Percentiles rank a stretch among this genome's conserved stretches.
Evolutionary conservation across 345 rosid species (phyloP).

Genomic region (Aethionema arabicum): DNA sequence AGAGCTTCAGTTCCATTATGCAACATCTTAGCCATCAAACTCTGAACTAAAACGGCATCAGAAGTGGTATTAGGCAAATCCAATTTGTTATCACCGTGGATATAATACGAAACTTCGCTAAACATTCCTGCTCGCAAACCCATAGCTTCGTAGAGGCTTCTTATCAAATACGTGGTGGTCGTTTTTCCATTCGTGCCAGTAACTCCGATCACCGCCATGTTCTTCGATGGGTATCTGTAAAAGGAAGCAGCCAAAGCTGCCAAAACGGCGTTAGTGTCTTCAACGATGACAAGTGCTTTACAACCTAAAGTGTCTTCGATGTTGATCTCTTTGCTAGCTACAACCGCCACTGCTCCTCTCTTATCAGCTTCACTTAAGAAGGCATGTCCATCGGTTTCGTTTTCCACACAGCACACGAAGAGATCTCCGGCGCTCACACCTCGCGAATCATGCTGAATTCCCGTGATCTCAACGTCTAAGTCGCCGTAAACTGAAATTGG

Average conservation of each 20-base stretch:
- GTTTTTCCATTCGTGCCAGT: conserved; percentile 85
- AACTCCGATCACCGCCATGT: conserved; percentile 82
- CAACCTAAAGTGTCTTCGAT: conserved; percentile 90
- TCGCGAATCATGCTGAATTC: conserved; percentile 88
- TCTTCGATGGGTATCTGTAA: conserved; percentile 67
- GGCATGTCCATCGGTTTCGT: conserved; percentile 62
- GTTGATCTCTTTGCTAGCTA: conserved; percentile 86
- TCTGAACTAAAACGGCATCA: conserved; percentile 84
- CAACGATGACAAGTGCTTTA: conserved; percentile 87
- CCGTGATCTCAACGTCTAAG: conserved; percentile 79
- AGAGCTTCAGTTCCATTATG: conserved; percentile 88
- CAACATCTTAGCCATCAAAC: conserved; percentile 94
- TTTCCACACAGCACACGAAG: conserved; percentile 81
- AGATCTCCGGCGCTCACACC: conserved; percentile 84
- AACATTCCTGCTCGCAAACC: conserved; percentile 91
- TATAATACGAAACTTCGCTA: conserved; percentile 64
- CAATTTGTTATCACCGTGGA: conserved; percentile 69
- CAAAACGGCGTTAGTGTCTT: conserved; percentile 76
- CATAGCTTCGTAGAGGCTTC: conserved; percentile 88
- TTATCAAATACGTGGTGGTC: conserved; percentile 67
- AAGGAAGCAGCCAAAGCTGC: conserved; percentile 84
- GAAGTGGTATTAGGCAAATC: conserved; percentile 54
- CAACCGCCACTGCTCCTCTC: conserved; percentile 96
- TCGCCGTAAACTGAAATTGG: conserved; percentile 85
- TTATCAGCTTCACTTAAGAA: conserved; percentile 88